phyloP scores from a whole-genome alignment of 2,329 filamentous ascomycete genomes.

The Xylaria sp. region DNA sequence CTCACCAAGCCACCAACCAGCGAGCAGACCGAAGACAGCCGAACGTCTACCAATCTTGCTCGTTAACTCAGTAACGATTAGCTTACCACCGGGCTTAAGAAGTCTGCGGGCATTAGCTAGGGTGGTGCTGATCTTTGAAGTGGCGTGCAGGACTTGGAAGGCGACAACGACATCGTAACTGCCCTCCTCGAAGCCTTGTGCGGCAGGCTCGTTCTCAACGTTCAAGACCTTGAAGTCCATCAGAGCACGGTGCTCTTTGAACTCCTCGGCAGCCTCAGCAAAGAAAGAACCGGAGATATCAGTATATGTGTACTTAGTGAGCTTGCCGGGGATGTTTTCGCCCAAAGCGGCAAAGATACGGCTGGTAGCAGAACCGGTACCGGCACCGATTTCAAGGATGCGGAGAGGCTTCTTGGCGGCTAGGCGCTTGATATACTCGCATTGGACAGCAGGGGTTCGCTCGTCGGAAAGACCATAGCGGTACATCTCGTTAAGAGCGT shows the following conservation, averaged over 20 bases:
- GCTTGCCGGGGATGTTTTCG: conserved; percentile 43
- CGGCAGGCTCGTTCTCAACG: conserved; percentile 43
- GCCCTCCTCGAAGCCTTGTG: conserved; percentile 47
- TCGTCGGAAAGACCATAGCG: conserved; percentile 48
- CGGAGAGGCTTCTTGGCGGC: conserved; percentile 49
- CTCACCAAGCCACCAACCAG: conserved; percentile 51
- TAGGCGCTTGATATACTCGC: conserved; percentile 46
- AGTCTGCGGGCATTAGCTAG: conserved; percentile 46
- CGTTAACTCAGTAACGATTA: conserved; percentile 48
- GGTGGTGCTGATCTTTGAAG: conserved; percentile 45
- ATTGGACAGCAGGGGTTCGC: conserved; percentile 46
- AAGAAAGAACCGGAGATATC: conserved; percentile 57
- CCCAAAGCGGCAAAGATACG: conserved; percentile 52
- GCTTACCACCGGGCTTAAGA: conserved; percentile 48
- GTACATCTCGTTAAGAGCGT: conserved; percentile 48
- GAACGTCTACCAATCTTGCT: conserved; percentile 47
- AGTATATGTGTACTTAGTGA: conserved; percentile 58
- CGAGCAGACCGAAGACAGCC: conserved; percentile 49
- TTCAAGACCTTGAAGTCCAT: conserved; percentile 50
- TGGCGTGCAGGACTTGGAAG: conserved; percentile 50
- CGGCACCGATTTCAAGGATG: conserved; percentile 56
- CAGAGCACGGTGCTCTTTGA: conserved; percentile 45
- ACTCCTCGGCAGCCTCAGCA: conserved; percentile 48
- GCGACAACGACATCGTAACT: conserved; percentile 50
- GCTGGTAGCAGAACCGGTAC: conserved; percentile 57